phyloP scores from a whole-genome alignment of 768 basidiomycete species.

The Boletus bicolor region DNA sequence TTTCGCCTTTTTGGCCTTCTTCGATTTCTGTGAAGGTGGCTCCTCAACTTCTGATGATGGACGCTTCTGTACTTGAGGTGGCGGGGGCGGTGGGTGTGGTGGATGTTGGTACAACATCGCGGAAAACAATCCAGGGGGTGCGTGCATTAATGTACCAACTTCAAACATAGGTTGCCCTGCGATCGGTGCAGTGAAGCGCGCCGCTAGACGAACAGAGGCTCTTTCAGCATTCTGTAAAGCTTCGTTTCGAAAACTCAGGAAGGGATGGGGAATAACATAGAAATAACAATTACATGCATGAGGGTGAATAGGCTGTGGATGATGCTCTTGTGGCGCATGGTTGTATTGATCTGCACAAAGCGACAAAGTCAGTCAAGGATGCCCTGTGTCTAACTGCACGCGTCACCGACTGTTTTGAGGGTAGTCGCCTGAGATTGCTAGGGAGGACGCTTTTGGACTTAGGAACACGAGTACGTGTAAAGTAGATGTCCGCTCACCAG shows the following conservation, averaged over 20 bases:
- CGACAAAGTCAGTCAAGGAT: constrained; percentile 16
- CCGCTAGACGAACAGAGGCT: constrained; percentile 56
- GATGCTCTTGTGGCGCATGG: constrained; percentile 34
- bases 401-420: constrained; percentile 40
- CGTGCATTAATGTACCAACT: constrained; percentile 32
- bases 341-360: constrained; percentile 29
- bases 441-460: constrained; percentile 16
- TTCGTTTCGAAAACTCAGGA: constrained; percentile 28
- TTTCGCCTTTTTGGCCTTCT: constrained; percentile 44
- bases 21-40: constrained; percentile 43
- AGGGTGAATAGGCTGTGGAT: constrained; percentile 27
- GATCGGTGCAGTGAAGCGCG: constrained; percentile 42
- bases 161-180: constrained; percentile 31
- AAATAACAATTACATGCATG: constrained; percentile 33
- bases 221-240: constrained; percentile 54
- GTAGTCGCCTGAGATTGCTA: constrained; percentile 45
- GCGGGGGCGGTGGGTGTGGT: constrained; percentile 25
- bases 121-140: constrained; percentile 25
- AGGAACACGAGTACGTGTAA: constrained; percentile 10
- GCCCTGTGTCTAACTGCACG: constrained; percentile 3
- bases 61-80: constrained; percentile 35
- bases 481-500: constrained; percentile 38
- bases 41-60: constrained; percentile 38
- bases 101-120: constrained; percentile 31
- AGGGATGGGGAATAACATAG: constrained; percentile 15